phyloP scores from a whole-genome alignment of 2,329 filamentous ascomycete genomes.

The Salinomyces thailandicus region DNA sequence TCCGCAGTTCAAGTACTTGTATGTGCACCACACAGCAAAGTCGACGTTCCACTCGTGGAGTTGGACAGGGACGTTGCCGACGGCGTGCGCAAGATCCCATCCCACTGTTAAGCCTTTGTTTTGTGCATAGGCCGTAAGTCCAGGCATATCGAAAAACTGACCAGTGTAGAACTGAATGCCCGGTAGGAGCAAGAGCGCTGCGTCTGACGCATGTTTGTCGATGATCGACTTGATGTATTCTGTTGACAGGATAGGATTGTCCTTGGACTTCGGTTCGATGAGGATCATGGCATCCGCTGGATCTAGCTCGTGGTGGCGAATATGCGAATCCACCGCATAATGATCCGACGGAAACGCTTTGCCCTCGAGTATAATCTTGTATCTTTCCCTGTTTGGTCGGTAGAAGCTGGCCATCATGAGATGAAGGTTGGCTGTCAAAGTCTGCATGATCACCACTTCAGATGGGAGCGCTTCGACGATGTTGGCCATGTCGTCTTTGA shows the following conservation, averaged over 20 bases:
- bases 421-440: constrained; percentile 71
- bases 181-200: constrained; percentile 69
- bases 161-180: constrained; percentile 90
- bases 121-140: constrained; percentile 69
- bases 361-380: constrained; percentile 81
- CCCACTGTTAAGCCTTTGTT: constrained; percentile 61
- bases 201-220: constrained; percentile 59
- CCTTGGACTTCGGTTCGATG: constrained; percentile 49
- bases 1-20: constrained; percentile 86
- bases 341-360: constrained; percentile 85
- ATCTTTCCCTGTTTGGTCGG: constrained; percentile 50
- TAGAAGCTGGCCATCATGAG: constrained; percentile 79
- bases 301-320: constrained; percentile 58
- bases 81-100: constrained; percentile 83
- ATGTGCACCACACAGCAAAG: constrained; percentile 87
- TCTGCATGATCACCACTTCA: constrained; percentile 84
- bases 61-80: constrained; percentile 67
- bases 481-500: constrained; percentile 57
- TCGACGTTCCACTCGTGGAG: constrained; percentile 87
- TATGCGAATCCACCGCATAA: constrained; percentile 75
- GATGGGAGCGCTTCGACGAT: constrained; percentile 62
- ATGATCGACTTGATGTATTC: constrained; percentile 62
- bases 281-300: constrained; percentile 61
- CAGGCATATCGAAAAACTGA: constrained; percentile 72
- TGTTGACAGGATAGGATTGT: constrained; percentile 53